Percentiles rank a stretch among this genome's conserved stretches.
Evolutionary conservation across 371 early-diverging fungal species (phyloP).

Genomic region (Vavraia culicis): DNA sequence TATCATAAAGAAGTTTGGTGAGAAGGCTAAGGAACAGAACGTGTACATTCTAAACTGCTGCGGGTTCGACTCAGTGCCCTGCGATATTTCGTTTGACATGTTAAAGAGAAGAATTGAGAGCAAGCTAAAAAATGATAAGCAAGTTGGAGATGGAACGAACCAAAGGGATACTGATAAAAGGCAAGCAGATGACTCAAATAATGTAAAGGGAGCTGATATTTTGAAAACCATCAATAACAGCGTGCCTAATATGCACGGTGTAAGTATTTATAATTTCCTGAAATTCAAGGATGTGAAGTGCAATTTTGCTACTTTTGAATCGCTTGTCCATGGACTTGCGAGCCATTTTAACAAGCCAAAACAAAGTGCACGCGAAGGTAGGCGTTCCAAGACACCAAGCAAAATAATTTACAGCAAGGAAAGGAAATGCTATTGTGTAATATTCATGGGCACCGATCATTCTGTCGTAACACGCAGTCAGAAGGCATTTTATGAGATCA

Average conservation of each 20-base stretch:
- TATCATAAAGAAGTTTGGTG: slow-evolving; percentile 50
- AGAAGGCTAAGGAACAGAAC: slow-evolving; percentile 48
- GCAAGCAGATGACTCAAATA: too few relatives aligned
- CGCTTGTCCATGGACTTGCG: too few relatives aligned
- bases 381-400: too few relatives aligned
- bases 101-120: slow-evolving; percentile 33
- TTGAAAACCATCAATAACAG: too few relatives aligned
- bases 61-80: slow-evolving; percentile 69
- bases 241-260: too few relatives aligned
- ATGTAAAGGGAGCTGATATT: too few relatives aligned
- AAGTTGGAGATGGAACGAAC: slow-evolving; percentile 10
- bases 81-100: slow-evolving; percentile 49
- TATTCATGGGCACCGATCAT: slow-evolving; percentile 38
- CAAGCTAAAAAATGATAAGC: background rate
- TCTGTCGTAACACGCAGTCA: slow-evolving; percentile 38
- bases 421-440: slow-evolving; percentile 23
- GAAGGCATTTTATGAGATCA: slow-evolving; percentile 2
- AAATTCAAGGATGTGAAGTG: too few relatives aligned
- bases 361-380: too few relatives aligned
- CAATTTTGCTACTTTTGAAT: too few relatives aligned
- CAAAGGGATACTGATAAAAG: too few relatives aligned
- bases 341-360: too few relatives aligned
- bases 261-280: too few relatives aligned
- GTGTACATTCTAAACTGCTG: slow-evolving; percentile 57
- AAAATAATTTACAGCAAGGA: slow-evolving; percentile 11